Percentiles rank a stretch among this genome's conserved stretches.
Conservation (phyloP, 2,329 filamentous ascomycete genomes). For the Colletotrichum shisoi region DNA sequence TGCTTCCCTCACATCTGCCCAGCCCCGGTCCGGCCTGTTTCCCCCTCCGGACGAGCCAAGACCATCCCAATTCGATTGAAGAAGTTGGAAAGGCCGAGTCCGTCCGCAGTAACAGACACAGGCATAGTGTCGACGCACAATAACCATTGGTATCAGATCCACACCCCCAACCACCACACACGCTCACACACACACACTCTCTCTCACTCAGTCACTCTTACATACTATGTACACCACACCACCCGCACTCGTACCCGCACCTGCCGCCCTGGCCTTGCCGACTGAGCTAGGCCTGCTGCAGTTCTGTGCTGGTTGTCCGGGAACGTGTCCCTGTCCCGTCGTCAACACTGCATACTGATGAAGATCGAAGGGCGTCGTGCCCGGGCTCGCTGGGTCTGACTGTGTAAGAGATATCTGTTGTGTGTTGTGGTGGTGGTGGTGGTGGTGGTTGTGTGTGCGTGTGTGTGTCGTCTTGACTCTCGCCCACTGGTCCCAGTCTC, state of each 20-base stretch:
- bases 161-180: constrained; percentile 16
- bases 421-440: not conserved
- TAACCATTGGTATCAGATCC: constrained; percentile 29
- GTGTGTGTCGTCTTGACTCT: not conserved
- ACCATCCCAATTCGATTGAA: constrained; percentile 12
- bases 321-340: constrained; percentile 16
- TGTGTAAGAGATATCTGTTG: not conserved
- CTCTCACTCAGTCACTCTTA: not conserved
- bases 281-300: constrained; percentile 6
- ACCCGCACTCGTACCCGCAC: constrained; percentile 13
- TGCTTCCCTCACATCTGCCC: not conserved
- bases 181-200: constrained; percentile 5
- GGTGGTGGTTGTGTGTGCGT: too few species aligned
- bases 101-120: constrained; percentile 13
- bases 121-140: not conserved
- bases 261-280: constrained; percentile 25
- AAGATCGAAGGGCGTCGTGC: constrained; percentile 5
- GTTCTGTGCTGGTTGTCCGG: constrained; percentile 16
- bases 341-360: not conserved
- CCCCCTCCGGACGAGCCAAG: constrained; percentile 29
- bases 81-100: constrained; percentile 24
- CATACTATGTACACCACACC: constrained; percentile 19
- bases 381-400: constrained; percentile 9
- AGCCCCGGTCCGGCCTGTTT: constrained; percentile 11
- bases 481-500: not conserved